Evolutionary conservation across 2,329 filamentous ascomycete genomes (phyloP).

Genomic region (Colletotrichum nymphaeae): DNA sequence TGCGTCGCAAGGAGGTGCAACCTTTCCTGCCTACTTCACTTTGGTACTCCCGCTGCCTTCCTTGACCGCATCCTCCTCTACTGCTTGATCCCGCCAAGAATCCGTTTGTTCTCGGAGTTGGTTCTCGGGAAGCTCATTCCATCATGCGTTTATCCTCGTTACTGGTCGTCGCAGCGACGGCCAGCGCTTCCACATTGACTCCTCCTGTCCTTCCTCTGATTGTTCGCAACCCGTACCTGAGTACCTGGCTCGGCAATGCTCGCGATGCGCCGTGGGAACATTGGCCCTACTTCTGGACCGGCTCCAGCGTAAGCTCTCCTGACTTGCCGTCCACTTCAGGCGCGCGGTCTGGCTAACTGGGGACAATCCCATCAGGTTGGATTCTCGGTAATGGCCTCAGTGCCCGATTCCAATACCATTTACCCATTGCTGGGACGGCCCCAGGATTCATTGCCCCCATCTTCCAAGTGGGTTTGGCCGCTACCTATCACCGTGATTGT

Average conservation of each 20-base stretch:
- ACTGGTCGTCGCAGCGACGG: slow-evolving; percentile 47
- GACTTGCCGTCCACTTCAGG: slow-evolving; percentile 8
- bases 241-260: slow-evolving; percentile 72
- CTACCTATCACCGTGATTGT: background rate
- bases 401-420: slow-evolving; percentile 54
- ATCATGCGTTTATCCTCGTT: slow-evolving; percentile 44
- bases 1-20: background rate
- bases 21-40: background rate
- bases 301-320: slow-evolving; percentile 62
- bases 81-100: background rate
- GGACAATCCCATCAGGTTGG: slow-evolving; percentile 49
- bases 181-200: slow-evolving; percentile 62
- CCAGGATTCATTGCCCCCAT: slow-evolving; percentile 57
- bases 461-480: slow-evolving; percentile 37
- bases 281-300: slow-evolving; percentile 91
- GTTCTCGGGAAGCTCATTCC: background rate
- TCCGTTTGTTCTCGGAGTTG: slow-evolving; percentile 3
- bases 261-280: slow-evolving; percentile 80
- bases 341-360: slow-evolving; percentile 22
- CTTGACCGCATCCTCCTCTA: background rate
- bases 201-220: slow-evolving; percentile 68
- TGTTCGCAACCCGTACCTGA: slow-evolving; percentile 71
- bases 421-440: slow-evolving; percentile 64
- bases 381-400: slow-evolving; percentile 61
- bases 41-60: background rate